A percentile compares a stretch with the other conserved stretches of the same genome.
Conservation (phyloP, 805 yeast species). For the Cyberlindnera amylophila region DNA sequence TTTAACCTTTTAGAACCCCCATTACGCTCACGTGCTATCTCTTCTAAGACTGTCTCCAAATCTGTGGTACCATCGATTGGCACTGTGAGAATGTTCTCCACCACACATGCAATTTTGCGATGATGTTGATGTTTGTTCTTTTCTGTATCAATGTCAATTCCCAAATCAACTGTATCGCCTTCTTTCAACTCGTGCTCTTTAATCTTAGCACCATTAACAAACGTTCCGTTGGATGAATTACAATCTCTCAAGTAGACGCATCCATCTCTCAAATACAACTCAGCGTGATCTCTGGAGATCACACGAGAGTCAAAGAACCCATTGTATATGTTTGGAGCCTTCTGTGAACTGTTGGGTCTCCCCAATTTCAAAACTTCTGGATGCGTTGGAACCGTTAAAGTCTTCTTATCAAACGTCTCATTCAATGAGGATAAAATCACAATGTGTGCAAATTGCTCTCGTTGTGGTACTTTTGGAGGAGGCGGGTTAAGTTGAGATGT, state of each 20-base stretch:
- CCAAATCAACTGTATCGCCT: slow-evolving; percentile 90
- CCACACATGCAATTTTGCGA: slow-evolving; percentile 78
- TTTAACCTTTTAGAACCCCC: background rate
- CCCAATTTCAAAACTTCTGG: slow-evolving; percentile 89
- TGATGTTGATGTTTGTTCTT: slow-evolving; percentile 53
- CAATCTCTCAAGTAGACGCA: slow-evolving; percentile 76
- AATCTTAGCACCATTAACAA: slow-evolving; percentile 72
- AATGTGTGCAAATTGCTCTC: slow-evolving; percentile 42
- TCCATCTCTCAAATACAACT: slow-evolving; percentile 73
- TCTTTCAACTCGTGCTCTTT: slow-evolving; percentile 59
- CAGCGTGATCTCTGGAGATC: slow-evolving; percentile 90
- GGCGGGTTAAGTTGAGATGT: background rate
- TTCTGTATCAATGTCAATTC: slow-evolving; percentile 76
- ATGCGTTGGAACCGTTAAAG: slow-evolving; percentile 68
- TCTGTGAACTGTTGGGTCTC: slow-evolving; percentile 67
- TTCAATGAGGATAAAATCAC: slow-evolving; percentile 76
- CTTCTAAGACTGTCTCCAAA: slow-evolving; percentile 12
- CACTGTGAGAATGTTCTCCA: slow-evolving; percentile 64
- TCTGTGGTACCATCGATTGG: slow-evolving; percentile 32
- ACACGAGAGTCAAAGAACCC: slow-evolving; percentile 95
- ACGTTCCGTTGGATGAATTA: slow-evolving; percentile 93
- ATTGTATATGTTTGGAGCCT: slow-evolving; percentile 61
- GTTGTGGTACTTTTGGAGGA: background rate
- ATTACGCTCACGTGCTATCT: slow-evolving; percentile 2
- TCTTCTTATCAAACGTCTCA: slow-evolving; percentile 77